A percentile compares a stretch with the other conserved stretches of the same genome.
These are phyloP conservation scores for Salix purpurea DNA, from an alignment of 345 rosid genomes.

Conservation along the genomic window DNA sequence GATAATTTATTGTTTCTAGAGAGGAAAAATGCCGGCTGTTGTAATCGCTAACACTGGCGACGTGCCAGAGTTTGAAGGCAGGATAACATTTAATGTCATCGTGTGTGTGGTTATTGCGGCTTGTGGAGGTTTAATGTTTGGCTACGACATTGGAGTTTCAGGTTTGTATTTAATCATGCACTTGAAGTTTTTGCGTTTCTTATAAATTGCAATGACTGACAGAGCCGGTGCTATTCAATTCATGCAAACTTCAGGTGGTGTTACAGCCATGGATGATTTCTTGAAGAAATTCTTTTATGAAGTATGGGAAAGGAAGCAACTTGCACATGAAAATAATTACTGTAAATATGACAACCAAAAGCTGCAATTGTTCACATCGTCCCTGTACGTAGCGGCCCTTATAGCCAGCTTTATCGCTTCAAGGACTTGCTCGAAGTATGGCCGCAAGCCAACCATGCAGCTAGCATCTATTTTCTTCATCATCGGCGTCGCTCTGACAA, in stretches of 20 bases:
- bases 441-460: conserved; percentile 51
- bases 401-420: conserved; percentile 51
- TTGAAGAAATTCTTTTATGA: conserved; percentile 50
- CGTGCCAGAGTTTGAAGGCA: not conserved
- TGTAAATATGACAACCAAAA: conserved; percentile 58
- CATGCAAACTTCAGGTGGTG: conserved; percentile 47
- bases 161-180: not conserved
- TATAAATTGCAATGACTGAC: not conserved
- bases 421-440: conserved; percentile 29
- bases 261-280: conserved; percentile 76
- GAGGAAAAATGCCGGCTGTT: not conserved
- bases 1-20: too few species aligned
- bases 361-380: conserved; percentile 75
- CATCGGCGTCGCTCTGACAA: conserved; percentile 48
- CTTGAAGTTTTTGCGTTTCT: too few species aligned
- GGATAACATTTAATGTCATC: not conserved
- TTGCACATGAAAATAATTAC: conserved; percentile 58
- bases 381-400: conserved; percentile 69
- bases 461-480: conserved; percentile 61
- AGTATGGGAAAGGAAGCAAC: conserved; percentile 59
- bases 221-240: not conserved
- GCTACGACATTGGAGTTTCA: conserved; percentile 26
- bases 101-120: conserved; percentile 21
- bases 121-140: conserved; percentile 22
- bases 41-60: too few species aligned